Percentiles rank a stretch among this genome's conserved stretches.
Evolutionary conservation across 257 asterid genomes (phyloP).

Genomic region (Jacaranda mimosifolia): DNA sequence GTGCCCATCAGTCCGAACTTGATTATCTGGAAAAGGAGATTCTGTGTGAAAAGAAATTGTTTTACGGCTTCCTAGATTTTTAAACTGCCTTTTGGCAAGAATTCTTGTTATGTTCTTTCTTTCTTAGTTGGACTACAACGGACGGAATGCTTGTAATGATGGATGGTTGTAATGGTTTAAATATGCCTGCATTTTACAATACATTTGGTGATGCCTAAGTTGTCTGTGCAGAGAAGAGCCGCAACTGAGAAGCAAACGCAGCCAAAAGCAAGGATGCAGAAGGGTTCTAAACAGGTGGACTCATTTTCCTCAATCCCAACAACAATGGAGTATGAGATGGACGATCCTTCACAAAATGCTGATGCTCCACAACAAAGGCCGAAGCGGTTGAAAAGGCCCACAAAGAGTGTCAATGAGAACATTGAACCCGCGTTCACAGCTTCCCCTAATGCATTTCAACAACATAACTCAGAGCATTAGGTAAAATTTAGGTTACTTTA

Average conservation of each 20-base stretch:
- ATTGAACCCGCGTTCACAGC: constrained; percentile 91
- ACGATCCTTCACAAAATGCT: constrained; percentile 51
- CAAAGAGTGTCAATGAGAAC: constrained; percentile 88
- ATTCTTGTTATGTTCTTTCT: no score
- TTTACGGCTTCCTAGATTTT: no score
- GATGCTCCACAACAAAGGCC: constrained; percentile 73
- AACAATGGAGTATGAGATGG: constrained; percentile 52
- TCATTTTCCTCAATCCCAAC: constrained; percentile 52
- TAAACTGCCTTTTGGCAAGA: no score
- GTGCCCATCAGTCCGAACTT: not conserved
- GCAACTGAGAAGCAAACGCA: constrained; percentile 60
- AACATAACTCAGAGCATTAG: constrained; percentile 48
- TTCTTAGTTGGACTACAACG: no score
- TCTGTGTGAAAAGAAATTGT: no score
- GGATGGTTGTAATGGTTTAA: not conserved
- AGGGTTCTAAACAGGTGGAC: constrained; percentile 56
- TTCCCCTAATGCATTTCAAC: constrained; percentile 45
- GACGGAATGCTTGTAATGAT: not conserved
- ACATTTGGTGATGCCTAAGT: constrained; percentile 8
- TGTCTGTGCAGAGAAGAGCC: constrained; percentile 71
- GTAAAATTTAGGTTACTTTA: not conserved
- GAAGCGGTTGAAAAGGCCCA: constrained; percentile 91
- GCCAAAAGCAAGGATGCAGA: constrained; percentile 62
- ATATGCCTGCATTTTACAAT: constrained; percentile 13
- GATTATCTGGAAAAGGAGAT: no score